These are phyloP conservation scores for Paecilomyces formosus DNA, from an alignment of 2,329 filamentous ascomycete genomes.

Conservation along the genomic window DNA sequence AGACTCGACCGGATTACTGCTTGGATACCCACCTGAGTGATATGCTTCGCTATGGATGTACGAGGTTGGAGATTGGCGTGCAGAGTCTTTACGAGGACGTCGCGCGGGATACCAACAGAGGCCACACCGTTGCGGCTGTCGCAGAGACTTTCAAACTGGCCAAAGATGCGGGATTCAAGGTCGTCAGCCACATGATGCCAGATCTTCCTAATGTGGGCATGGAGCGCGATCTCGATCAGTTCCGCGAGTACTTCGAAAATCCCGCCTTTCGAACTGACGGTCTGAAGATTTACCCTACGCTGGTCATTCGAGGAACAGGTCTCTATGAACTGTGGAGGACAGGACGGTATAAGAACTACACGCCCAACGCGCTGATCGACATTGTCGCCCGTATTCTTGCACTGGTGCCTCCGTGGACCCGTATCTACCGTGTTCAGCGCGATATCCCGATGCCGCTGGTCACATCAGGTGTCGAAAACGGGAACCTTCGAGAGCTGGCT, in stretches of 20 bases:
- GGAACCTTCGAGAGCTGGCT: constrained; percentile 87
- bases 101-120: constrained; percentile 93
- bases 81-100: constrained; percentile 98
- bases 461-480: constrained; percentile 97
- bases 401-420: constrained; percentile 91
- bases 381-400: constrained; percentile 94
- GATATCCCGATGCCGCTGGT: constrained; percentile 99
- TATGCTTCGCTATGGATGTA: constrained; percentile 98
- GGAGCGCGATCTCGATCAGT: constrained; percentile 95
- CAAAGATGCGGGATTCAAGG: constrained; percentile 97
- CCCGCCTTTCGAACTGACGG: constrained; percentile 94
- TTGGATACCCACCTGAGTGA: constrained; percentile 88
- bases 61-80: constrained; percentile 86
- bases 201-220: constrained; percentile 96
- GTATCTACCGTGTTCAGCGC: constrained; percentile 95
- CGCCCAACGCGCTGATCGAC: constrained; percentile 91
- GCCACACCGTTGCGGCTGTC: constrained; percentile 90
- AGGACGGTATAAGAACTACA: constrained; percentile 96
- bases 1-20: constrained; percentile 95
- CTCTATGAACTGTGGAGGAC: constrained; percentile 97
- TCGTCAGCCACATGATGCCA: constrained; percentile 99
- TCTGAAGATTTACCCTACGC: constrained; percentile 93
- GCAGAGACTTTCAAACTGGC: constrained; percentile 95
- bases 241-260: constrained; percentile 96
- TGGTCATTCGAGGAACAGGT: constrained; percentile 93